Conservation (phyloP, 2,329 filamentous ascomycete genomes). For the Colletotrichum abscissum region DNA sequence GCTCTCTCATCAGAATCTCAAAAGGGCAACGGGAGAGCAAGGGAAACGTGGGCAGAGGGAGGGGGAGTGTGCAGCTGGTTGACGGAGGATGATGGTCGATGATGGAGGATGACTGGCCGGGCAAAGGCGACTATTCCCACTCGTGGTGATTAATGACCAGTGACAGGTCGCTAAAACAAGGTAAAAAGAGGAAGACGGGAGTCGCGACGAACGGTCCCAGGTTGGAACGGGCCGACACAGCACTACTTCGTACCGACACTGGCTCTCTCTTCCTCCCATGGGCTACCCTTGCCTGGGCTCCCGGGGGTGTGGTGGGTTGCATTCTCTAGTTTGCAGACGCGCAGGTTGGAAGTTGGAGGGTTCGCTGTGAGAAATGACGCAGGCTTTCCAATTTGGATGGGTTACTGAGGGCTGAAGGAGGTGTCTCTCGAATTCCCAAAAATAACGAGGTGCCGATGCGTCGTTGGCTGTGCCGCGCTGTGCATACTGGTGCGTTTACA, state of each 20-base stretch:
- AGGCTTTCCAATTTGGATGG: not conserved
- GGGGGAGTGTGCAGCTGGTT: conserved; percentile 20
- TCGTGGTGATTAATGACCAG: not conserved
- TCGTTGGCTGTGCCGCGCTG: not conserved
- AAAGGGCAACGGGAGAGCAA: not conserved
- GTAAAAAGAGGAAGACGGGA: not conserved
- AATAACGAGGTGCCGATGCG: not conserved
- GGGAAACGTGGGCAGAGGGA: conserved; percentile 5
- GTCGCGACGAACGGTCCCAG: conserved; percentile 4
- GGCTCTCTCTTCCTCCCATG: not conserved
- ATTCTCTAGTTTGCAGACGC: not conserved
- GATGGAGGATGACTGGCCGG: not conserved
- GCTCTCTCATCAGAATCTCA: not conserved
- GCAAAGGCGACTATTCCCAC: not conserved
- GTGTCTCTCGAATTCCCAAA: not conserved
- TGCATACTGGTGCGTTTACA: not conserved
- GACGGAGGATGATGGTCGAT: not conserved
- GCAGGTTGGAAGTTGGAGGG: not conserved
- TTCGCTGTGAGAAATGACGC: conserved; percentile 20
- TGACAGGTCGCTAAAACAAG: not conserved
- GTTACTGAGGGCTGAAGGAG: not conserved
- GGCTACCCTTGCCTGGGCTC: not conserved
- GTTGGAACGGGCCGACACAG: conserved; percentile 21
- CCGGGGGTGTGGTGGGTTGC: not conserved
- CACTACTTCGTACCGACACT: not conserved